A percentile compares a stretch with the other conserved stretches of the same genome.
Conservation (phyloP, 768 basidiomycete species). For the Leccinum variicolor region DNA sequence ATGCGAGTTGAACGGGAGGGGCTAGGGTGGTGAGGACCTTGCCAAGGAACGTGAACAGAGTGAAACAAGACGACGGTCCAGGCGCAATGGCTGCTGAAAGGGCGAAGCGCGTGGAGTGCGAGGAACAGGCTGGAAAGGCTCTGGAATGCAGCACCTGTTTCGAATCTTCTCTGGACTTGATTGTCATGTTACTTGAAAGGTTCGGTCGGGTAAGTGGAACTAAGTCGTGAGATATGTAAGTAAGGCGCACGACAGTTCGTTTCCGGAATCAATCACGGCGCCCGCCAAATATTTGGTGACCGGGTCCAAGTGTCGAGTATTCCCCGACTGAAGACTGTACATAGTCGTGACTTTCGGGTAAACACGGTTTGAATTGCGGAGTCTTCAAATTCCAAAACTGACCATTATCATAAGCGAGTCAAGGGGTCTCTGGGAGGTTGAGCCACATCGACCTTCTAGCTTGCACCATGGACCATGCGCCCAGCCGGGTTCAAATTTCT, state of each 20-base stretch:
- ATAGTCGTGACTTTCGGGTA: background rate
- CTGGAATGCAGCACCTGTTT: background rate
- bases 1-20: background rate
- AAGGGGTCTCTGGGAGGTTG: too few relatives aligned
- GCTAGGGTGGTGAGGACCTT: conserved; percentile 6
- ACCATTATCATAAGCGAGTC: background rate
- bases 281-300: conserved; percentile 7
- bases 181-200: conserved; percentile 6
- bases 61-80: background rate
- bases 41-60: conserved; percentile 12
- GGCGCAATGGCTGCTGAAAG: background rate
- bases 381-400: background rate
- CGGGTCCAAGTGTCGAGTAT: background rate
- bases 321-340: background rate
- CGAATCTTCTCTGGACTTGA: conserved; percentile 2
- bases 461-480: background rate
- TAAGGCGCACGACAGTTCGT: conserved; percentile 10
- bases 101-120: conserved; percentile 2
- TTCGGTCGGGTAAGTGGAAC: conserved; percentile 3
- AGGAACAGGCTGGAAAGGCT: background rate
- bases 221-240: conserved; percentile 1
- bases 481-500: background rate
- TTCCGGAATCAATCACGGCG: background rate
- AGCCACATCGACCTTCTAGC: background rate
- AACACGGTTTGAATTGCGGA: background rate